Evolutionary conservation across 2,329 filamentous ascomycete species (phyloP).

Genomic region (Hypoxylon sp.): DNA sequence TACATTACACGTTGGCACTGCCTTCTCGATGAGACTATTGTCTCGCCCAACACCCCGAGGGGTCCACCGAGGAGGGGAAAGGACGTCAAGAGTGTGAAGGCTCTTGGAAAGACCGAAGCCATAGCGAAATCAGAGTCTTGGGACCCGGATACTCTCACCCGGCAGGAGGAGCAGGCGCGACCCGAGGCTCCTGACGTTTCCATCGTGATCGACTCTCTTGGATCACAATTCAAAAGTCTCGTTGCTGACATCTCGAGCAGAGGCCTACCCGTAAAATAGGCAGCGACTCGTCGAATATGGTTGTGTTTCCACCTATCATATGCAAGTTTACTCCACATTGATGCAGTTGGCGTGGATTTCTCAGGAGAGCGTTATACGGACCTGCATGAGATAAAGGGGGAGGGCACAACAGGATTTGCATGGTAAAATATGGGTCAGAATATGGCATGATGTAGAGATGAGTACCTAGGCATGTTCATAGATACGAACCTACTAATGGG

Average conservation of each 20-base stretch:
- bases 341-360: neutral
- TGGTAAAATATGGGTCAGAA: neutral
- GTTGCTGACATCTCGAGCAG: constrained; percentile 46
- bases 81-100: constrained; percentile 63
- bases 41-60: constrained; percentile 71
- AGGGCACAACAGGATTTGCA: neutral
- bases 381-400: neutral
- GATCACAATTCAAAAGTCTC: constrained; percentile 44
- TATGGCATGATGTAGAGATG: neutral
- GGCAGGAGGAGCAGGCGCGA: constrained; percentile 52
- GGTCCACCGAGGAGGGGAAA: constrained; percentile 69
- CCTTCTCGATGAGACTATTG: constrained; percentile 76
- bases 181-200: constrained; percentile 60
- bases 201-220: constrained; percentile 45
- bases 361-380: neutral
- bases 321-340: too few species aligned
- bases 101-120: constrained; percentile 62
- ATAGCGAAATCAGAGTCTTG: constrained; percentile 49
- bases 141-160: constrained; percentile 47
- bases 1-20: constrained; percentile 81
- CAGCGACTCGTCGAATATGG: neutral
- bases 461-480: neutral
- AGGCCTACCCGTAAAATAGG: constrained; percentile 23
- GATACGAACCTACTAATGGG: neutral
- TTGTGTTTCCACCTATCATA: neutral